Conservation (phyloP, 2,329 filamentous ascomycete species). For the Davidsoniella virescens region DNA sequence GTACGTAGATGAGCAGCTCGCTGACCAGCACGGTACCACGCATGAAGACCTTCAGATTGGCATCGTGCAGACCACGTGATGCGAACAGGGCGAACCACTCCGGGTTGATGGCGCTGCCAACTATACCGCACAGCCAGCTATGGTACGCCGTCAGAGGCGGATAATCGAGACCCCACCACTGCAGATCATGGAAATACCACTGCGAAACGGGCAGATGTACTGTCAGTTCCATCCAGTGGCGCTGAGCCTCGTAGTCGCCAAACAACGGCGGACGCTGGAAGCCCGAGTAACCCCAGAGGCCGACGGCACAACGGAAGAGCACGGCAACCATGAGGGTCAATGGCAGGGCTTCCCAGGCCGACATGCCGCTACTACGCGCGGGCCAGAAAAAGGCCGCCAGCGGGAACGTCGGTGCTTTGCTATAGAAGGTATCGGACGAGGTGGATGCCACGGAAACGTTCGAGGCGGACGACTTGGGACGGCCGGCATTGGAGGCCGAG, state of each 20-base stretch:
- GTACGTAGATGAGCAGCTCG: constrained; percentile 80
- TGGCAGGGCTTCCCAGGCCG: constrained; percentile 85
- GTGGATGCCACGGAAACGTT: not conserved
- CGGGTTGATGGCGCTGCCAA: constrained; percentile 64
- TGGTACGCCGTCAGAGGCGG: constrained; percentile 96
- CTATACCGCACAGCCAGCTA: constrained; percentile 82
- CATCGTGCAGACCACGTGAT: constrained; percentile 68
- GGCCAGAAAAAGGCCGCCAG: constrained; percentile 92
- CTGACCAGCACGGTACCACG: constrained; percentile 78
- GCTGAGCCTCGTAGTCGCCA: constrained; percentile 93
- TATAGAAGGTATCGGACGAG: constrained; percentile 20
- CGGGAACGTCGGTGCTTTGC: constrained; percentile 61
- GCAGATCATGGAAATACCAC: constrained; percentile 95
- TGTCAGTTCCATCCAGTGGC: constrained; percentile 98
- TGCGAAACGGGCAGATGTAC: constrained; percentile 74
- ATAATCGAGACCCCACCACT: constrained; percentile 98
- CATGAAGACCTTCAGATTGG: constrained; percentile 84
- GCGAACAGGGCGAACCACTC: constrained; percentile 75
- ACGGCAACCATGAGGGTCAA: constrained; percentile 79
- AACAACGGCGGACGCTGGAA: constrained; percentile 74
- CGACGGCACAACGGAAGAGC: constrained; percentile 82
- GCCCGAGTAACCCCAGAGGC: constrained; percentile 89
- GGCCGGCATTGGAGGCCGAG: not conserved
- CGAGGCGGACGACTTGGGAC: not conserved
- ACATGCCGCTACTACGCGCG: constrained; percentile 54